Evolutionary conservation across 345 rosid species (phyloP), one percentile per base, ranked within the genome.

Genomic region (Trapa incisa): DNA sequence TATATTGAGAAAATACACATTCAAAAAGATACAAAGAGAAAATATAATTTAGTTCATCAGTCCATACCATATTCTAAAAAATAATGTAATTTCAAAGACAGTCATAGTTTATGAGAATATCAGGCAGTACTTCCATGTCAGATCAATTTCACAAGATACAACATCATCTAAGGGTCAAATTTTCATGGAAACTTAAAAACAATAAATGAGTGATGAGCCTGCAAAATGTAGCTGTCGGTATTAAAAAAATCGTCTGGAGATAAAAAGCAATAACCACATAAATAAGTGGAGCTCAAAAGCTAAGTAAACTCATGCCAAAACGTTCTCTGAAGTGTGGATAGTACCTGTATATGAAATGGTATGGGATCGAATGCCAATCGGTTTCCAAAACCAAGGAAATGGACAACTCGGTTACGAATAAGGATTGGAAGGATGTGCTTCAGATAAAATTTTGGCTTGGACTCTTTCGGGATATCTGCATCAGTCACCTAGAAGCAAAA

Each of bases 281-380:
- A 45, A 54, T n/a, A n/a, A 50, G 5, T 13, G 54, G 66, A 64
- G 36, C 36, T 16, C 52, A 65, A n/a, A 32, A 47, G 39, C 45
- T 37, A 37, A 33, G 10, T 10, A 10, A 41, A 37, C 14, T 41
- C 32, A 41, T 68, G 66, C 72, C 16, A 60, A n/a, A 65, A 50
- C 62, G 12, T 33, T 12, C 47, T 36, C 48, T 42, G 17, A 68
- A 54, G 29, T 41, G n/a, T 45, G 61, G 37, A 79, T 33, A 42
- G 73, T 73, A 91, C 99, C 96, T 94, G 99, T 80, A 94, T 78
- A 67, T 87, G 67, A 80, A 80, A 88, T 0, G 96, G 96, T 68
- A 91, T 82, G 2, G 99, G 99, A 39, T 94, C 97, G 78, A 89
- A 91, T 45, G 99, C 97, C 76, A 94, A 76, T 64, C 99, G 96